Base-by-base conservation (phyloP, 192 early-diverging fungal genomes). In the Coemansia sp. region DNA sequence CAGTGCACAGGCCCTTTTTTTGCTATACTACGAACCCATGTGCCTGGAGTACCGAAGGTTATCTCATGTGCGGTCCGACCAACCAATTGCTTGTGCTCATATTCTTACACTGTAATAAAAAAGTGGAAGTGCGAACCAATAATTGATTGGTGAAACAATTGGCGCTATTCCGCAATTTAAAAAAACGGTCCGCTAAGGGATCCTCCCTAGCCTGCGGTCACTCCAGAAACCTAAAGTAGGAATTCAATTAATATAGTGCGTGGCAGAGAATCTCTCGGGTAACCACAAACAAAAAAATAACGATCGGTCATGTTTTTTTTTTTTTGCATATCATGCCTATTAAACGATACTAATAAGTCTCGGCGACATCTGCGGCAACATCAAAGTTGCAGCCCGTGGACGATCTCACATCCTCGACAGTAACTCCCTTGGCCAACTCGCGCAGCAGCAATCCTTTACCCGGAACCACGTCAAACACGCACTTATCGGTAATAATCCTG, bases 381-480 rank as follows among this genome's bases (percentile, higher is more conserved):
- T 87, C 85, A 75, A 91, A 92, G 29, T 66, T 62, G 53, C 87
- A 86, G n/a, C 78, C 91, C 11, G 91, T 92, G 27, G 72, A 79
- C 36, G 80, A 78, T 74, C 75, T 84, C 58, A 92, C 88, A 24
- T 91, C 87, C 22, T 92, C 88, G 27, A 90, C 75, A 0, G 87
- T 87, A 1, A 77, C 73, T 67, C 85, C 90, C 15, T 75, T 80
- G 50, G 88, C 87, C 61, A 92, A 76, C 80, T 92, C 91, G 27
- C 84, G 86, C 55, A 92, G 79, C 1, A 84, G 77, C 15, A 92
- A 76, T 4, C 83, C 85, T 61, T 86, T 87, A n/a, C 73, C 75
- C 10, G 75, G 75, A 11, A 78, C 55, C 57, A 92, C 89, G 49
- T 92, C 89, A 73, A 92, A 92, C 31, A 92, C 91, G 75, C 89